Conservation (phyloP, 2,329 filamentous ascomycete species). For the Fonsecaea multimorphosa region DNA sequence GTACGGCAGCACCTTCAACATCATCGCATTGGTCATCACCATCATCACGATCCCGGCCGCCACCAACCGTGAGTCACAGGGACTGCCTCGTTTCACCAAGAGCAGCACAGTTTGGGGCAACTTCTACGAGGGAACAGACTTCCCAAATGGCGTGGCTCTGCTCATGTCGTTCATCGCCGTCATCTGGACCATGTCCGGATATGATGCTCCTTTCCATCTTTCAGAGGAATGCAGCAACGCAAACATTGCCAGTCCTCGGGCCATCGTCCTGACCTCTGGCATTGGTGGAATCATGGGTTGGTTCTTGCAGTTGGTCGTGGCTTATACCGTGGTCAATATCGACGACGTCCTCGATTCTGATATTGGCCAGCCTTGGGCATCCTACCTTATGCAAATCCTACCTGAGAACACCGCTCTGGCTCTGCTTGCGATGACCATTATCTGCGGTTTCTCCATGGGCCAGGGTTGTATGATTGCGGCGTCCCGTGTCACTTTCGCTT, state of each 20-base stretch:
- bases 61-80: conserved; percentile 58
- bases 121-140: conserved; percentile 71
- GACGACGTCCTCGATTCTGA: conserved; percentile 63
- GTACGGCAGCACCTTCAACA: conserved; percentile 72
- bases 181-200: conserved; percentile 72
- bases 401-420: conserved; percentile 65
- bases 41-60: conserved; percentile 72
- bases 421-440: conserved; percentile 69
- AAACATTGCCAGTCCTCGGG: conserved; percentile 70
- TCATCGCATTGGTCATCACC: conserved; percentile 68
- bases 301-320: conserved; percentile 75
- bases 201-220: conserved; percentile 74
- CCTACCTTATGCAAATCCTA: conserved; percentile 70
- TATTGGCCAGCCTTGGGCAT: conserved; percentile 72
- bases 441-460: conserved; percentile 74
- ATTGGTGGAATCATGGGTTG: conserved; percentile 72
- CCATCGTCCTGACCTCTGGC: conserved; percentile 72
- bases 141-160: conserved; percentile 69
- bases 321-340: conserved; percentile 73
- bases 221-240: conserved; percentile 78
- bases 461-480: conserved; percentile 72
- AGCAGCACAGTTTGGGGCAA: conserved; percentile 67
- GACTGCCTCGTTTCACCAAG: conserved; percentile 64
- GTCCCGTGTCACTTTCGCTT: conserved; percentile 73
- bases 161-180: conserved; percentile 75